Percentiles rank a stretch among this genome's conserved stretches.
Conservation (phyloP, 345 rosid genomes). For the Adansonia digitata region DNA sequence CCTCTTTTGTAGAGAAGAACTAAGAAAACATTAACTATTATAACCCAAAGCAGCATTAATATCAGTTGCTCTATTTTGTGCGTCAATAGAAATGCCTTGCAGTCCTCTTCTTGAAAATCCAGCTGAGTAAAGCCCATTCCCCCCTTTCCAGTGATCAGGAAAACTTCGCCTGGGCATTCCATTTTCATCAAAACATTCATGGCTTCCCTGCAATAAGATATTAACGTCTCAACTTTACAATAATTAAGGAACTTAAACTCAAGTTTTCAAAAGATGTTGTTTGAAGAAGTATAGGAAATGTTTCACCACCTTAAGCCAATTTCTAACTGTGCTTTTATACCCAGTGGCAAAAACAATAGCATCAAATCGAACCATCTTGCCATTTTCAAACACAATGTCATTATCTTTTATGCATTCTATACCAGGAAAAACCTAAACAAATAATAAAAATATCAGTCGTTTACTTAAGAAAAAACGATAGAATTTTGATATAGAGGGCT, state of each 20-base stretch:
- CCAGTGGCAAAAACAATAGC: constrained; percentile 10
- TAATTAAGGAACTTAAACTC: too few species aligned
- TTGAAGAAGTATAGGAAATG: too few species aligned
- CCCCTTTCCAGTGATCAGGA: constrained; percentile 6
- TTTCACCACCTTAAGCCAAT: constrained; percentile 2
- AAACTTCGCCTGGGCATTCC: constrained; percentile 4
- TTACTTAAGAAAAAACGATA: too few species aligned
- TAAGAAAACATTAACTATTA: neutral
- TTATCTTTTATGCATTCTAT: neutral
- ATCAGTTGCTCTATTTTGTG: constrained; percentile 27
- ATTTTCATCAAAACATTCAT: neutral
- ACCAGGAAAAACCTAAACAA: neutral
- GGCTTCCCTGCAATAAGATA: neutral
- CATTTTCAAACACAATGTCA: neutral
- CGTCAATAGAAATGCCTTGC: constrained; percentile 31
- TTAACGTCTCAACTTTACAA: neutral
- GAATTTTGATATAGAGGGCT: too few species aligned
- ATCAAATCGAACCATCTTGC: neutral
- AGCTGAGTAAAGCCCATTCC: constrained; percentile 33
- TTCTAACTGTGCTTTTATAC: constrained; percentile 10
- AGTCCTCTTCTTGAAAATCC: constrained; percentile 37
- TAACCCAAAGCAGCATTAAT: constrained; percentile 7
- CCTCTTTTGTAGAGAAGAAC: too few species aligned
- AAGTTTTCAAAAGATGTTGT: too few species aligned
- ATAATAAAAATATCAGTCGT: neutral